Evolutionary conservation across 2,329 filamentous ascomycete species (phyloP).

Genomic region (Pseudocercospora fijiensis): DNA sequence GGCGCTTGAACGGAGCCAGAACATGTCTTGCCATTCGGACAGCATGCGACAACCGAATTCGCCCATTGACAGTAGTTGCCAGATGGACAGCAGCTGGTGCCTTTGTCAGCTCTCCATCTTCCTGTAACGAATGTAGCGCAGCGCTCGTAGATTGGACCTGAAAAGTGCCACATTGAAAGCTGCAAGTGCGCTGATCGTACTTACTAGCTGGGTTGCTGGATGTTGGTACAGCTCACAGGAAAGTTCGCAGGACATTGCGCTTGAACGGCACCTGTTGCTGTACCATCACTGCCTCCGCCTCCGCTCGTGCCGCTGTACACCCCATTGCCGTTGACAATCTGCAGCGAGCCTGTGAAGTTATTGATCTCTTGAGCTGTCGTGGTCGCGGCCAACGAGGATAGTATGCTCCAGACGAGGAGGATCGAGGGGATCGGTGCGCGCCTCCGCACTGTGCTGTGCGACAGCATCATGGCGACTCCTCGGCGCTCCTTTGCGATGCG

Average conservation of each 20-base stretch:
- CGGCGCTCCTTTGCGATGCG: neutral
- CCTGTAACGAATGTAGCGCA: too few species aligned
- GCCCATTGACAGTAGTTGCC: conserved; percentile 36
- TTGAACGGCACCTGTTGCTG: conserved; percentile 31
- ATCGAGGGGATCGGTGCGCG: conserved; percentile 4
- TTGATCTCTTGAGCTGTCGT: conserved; percentile 23
- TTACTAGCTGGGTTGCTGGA: conserved; percentile 46
- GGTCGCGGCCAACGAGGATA: conserved; percentile 17
- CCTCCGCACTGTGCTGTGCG: conserved; percentile 10
- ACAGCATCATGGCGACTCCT: conserved; percentile 10
- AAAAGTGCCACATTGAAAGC: conserved; percentile 2
- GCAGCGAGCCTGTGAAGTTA: conserved; percentile 35
- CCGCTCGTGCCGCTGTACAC: conserved; percentile 18
- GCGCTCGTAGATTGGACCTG: neutral
- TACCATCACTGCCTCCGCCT: conserved; percentile 16
- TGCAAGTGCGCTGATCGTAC: conserved; percentile 17
- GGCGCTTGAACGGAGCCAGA: conserved; percentile 30
- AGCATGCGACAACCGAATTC: conserved; percentile 38
- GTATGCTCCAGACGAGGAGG: conserved; percentile 14
- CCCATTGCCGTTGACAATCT: conserved; percentile 28
- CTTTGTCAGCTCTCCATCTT: neutral
- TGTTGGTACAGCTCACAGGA: conserved; percentile 44
- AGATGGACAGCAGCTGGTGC: conserved; percentile 37
- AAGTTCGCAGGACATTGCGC: conserved; percentile 40
- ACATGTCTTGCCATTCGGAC: conserved; percentile 36